A percentile compares a stretch with the other conserved stretches of the same genome.
Evolutionary conservation across 345 rosid genomes (phyloP).

Genomic region (Camelina neglecta): DNA sequence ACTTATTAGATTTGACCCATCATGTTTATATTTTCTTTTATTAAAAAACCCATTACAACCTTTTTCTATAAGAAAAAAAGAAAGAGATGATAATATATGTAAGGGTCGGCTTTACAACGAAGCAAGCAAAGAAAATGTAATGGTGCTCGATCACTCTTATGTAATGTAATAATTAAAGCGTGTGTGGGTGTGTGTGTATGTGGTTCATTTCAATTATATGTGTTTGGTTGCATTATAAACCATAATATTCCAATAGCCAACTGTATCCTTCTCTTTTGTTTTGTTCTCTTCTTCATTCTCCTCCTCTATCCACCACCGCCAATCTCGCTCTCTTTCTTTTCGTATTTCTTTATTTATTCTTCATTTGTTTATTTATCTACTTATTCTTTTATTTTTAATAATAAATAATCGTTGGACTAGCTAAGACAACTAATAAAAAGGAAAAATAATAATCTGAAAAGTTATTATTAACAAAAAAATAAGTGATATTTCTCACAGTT

Average conservation of each 20-base stretch:
- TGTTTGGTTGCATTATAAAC: slow-evolving; percentile 46
- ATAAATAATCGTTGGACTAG: neutral
- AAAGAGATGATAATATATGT: slow-evolving; percentile 32
- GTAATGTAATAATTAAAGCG: slow-evolving; percentile 42
- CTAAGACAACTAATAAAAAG: neutral
- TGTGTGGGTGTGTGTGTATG: slow-evolving; percentile 34
- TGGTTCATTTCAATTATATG: slow-evolving; percentile 43
- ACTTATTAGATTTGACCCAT: slow-evolving; percentile 42
- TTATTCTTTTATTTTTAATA: neutral
- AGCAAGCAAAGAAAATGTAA: slow-evolving; percentile 42
- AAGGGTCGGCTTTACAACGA: slow-evolving; percentile 44
- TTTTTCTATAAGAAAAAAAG: too few relatives aligned
- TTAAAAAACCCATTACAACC: slow-evolving; percentile 10
- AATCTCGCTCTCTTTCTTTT: slow-evolving; percentile 45
- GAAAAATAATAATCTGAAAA: neutral
- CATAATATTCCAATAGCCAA: slow-evolving; percentile 65
- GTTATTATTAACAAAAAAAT: neutral
- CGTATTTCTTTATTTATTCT: neutral
- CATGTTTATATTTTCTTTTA: slow-evolving; percentile 10
- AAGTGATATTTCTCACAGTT: too few relatives aligned
- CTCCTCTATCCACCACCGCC: slow-evolving; percentile 46
- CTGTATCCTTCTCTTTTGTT: slow-evolving; percentile 48
- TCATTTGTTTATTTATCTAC: slow-evolving; percentile 28
- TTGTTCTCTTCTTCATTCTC: slow-evolving; percentile 28
- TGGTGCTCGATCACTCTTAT: slow-evolving; percentile 42